Evolutionary conservation across 2,329 filamentous ascomycete genomes (phyloP), one percentile per base, ranked within the genome.

Genomic region (Talaromyces rugulosus): DNA sequence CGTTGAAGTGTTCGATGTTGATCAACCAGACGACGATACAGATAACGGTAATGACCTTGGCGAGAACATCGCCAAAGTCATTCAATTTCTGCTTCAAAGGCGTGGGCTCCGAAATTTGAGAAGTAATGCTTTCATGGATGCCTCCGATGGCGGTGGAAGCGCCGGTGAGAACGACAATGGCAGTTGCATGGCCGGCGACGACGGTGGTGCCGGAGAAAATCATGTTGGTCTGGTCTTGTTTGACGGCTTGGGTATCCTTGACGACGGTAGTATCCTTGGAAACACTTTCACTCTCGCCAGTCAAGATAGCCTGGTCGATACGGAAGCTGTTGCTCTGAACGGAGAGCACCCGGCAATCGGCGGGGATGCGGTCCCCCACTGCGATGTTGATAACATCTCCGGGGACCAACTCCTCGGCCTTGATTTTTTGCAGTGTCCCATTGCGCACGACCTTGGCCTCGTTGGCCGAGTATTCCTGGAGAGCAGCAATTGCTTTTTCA

Each of bases 401-500:
- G 12, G 96, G 95, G 28, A 99, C 95, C 68, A 99, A 80, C 67
- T 98, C 92, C 71, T 99, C 95, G n/a, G 95, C 95, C 82, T 95
- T 96, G 80, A 99, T 81, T 68, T 90, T 87, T 66, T 88, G 86
- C 65, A 94, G 82, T 69, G 89, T 86, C 57, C 94, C 92, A 79
- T 94, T 88, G 71, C 95, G 90, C 63, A 96, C 77, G 59, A 96
- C 94, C 74, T 94, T 99, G 69, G 95, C 94, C 78, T 96, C 92
- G 78, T 98, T 99, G 72, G 95, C 95, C 33, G 94, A 98, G 81
- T 99, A 99, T 85, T 99, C 94, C 79, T 99, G 95, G 62, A 99
- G 86, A 52, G 95, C 95, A 30, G 95, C 93, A 75, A 99, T 99
- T 58, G 95, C 95, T 81, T 98, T 97, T 78, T 99, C 95, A 67